Conservation (phyloP, 129 eudicot genomes). For the Cynara cardunculus region DNA sequence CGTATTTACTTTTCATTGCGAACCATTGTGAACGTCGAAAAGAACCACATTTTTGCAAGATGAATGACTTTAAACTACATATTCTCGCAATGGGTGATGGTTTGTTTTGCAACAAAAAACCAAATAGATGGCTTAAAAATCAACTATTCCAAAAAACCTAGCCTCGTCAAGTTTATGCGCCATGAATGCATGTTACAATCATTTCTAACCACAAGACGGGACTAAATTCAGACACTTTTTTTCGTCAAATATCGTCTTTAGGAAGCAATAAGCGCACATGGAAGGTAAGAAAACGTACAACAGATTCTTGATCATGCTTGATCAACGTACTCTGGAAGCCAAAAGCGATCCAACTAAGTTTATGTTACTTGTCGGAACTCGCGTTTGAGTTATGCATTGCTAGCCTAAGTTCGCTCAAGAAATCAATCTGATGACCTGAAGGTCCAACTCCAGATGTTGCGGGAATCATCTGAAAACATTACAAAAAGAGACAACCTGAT, state of each 20-base stretch:
- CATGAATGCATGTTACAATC: not conserved
- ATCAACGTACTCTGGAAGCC: not conserved
- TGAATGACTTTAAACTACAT: not conserved
- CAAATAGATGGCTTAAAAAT: not conserved
- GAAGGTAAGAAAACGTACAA: constrained; percentile 20
- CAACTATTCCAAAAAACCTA: not conserved
- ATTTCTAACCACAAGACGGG: not conserved
- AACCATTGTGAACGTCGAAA: not conserved
- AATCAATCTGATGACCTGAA: constrained; percentile 43
- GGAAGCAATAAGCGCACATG: not conserved
- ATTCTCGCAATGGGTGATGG: not conserved
- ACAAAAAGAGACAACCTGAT: not conserved
- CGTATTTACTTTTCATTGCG: not conserved
- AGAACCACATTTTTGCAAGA: too few relatives aligned
- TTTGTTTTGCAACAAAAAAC: not conserved
- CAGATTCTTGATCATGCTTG: not conserved
- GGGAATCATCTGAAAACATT: constrained; percentile 31
- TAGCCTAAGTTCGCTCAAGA: constrained; percentile 49
- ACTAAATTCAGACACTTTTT: not conserved
- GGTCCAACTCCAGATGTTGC: constrained; percentile 23
- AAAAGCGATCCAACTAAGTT: not conserved
- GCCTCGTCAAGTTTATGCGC: not conserved
- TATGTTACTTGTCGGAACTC: constrained; percentile 26
- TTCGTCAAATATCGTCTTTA: not conserved
- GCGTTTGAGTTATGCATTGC: constrained; percentile 53